phyloP scores from a whole-genome alignment of 495 filamentous ascomycete genomes.

The Chaetomium cochliodes region DNA sequence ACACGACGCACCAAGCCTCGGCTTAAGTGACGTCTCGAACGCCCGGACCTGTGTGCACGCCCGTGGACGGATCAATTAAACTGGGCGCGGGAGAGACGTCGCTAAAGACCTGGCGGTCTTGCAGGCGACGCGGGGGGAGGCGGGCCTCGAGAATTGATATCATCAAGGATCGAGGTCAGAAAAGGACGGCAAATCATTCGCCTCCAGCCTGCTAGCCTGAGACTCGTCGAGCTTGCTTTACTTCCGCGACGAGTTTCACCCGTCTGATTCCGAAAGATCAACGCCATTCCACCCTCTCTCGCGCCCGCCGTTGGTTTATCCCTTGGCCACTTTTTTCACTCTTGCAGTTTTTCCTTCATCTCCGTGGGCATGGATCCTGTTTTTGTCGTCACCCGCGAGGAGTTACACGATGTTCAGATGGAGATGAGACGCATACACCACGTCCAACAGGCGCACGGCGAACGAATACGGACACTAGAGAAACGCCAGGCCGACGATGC shows the following conservation, averaged over 20 bases:
- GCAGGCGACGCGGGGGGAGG: conserved; percentile 41
- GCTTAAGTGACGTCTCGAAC: no score
- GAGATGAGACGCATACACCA: conserved; percentile 80
- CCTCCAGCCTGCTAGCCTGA: conserved; percentile 9
- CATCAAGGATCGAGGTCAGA: conserved; percentile 34
- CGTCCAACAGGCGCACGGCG: conserved; percentile 75
- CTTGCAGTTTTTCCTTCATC: neutral
- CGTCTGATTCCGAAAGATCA: neutral
- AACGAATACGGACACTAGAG: conserved; percentile 75
- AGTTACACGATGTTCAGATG: conserved; percentile 83
- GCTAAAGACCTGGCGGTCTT: conserved; percentile 36
- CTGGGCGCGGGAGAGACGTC: conserved; percentile 22
- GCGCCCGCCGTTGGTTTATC: conserved; percentile 2
- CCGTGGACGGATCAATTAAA: neutral
- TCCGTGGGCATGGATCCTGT: conserved; percentile 55
- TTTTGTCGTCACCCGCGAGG: conserved; percentile 58
- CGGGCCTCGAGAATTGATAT: conserved; percentile 39
- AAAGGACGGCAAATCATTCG: conserved; percentile 9
- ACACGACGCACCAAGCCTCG: no score
- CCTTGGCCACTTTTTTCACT: neutral
- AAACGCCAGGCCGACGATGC: conserved; percentile 78
- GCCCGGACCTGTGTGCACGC: neutral
- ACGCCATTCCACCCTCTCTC: neutral
- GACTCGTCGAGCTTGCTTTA: neutral
- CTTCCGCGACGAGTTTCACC: neutral